Conservation (phyloP, 2,329 filamentous ascomycete species). For the Harringtonia aguacate region DNA sequence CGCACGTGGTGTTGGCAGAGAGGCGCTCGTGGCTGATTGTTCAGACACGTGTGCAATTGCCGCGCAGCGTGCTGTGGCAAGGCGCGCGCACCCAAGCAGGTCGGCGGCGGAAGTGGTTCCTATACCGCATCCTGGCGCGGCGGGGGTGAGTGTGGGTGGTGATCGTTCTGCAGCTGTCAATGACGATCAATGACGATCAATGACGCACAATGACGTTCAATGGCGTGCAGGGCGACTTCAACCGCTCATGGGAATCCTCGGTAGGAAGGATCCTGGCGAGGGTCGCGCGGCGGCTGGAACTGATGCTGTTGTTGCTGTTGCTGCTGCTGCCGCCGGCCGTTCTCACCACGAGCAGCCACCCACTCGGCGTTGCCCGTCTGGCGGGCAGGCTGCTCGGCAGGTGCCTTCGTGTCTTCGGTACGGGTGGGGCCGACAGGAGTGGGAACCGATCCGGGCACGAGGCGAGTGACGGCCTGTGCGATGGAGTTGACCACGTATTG, state of each 20-base stretch:
- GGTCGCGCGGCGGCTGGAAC: constrained; percentile 9
- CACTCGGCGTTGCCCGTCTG: constrained; percentile 26
- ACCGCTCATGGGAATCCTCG: constrained; percentile 12
- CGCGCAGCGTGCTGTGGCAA: too few species aligned
- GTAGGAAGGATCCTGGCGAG: constrained; percentile 13
- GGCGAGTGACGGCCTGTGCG: constrained; percentile 59
- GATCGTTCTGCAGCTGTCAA: too few species aligned
- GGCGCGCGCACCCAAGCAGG: too few species aligned
- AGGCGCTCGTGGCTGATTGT: too few species aligned
- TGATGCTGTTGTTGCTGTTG: constrained; percentile 1
- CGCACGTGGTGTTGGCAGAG: too few species aligned
- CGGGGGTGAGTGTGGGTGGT: too few species aligned
- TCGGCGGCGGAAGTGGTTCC: too few species aligned
- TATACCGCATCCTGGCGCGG: too few species aligned
- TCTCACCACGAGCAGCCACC: constrained; percentile 24
- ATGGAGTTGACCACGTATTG: constrained; percentile 65
- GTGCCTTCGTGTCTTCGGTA: constrained; percentile 47
- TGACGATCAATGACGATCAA: too few species aligned
- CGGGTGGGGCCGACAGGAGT: constrained; percentile 12
- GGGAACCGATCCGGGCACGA: constrained; percentile 39
- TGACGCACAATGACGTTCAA: too few species aligned
- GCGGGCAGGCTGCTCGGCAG: constrained; percentile 44
- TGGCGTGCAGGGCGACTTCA: too few species aligned
- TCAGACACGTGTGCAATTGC: too few species aligned
- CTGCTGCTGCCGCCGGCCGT: constrained; percentile 14